Base-by-base conservation (phyloP, 441 rosid genomes). In the Populus tomentosa region DNA sequence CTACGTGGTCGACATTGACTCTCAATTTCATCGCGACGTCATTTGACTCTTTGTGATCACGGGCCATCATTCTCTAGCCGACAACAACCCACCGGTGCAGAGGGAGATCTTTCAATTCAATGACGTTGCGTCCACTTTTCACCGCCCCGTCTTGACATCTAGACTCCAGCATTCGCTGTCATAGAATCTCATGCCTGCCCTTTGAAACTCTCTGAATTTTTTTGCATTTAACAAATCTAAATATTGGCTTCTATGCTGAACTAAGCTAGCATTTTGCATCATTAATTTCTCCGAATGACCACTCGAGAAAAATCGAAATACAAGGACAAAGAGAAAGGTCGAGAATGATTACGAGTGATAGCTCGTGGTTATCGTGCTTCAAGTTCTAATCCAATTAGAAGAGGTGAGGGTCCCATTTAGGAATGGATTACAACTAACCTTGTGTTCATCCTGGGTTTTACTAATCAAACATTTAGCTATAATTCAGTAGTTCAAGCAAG, bases 391-490 rank as follows among this genome's bases (percentile, higher is more conserved):
- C 3, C 20, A 30, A 23, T 32, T 2, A 35, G 2, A 20, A 10
- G n/a, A 24, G 20, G 8, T 35, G 70, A 50, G 53, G 75, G 73
- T 10, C 67, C 76, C 79, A 26, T n/a, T 32, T 14, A 20, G 33
- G 50, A 50, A 80, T 85, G 85, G 80, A 67, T 76, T 73, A 74
- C 85, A 80, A 73, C 87, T 50, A 81, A 71, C 70, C 40, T 53
- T 32, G 35, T 13, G 28, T 70, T 33, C 28, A 23, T 61, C 53
- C 42, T 24, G 21, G 33, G 1, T 26, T 18, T 28, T 28, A n/a
- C 13, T 67, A 35, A 30, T 67, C 32, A 65, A 11, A 64, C 14
- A 65, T 38, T 38, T 10, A 18, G 10, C 42, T 14, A 70, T 35
- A 35, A 5, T 35, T 35, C 62, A 73, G 35, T 59, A 23, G 4